Evolutionary conservation across 2,329 filamentous ascomycete species (phyloP).

Genomic region (Cadophora luteo-olivacea): DNA sequence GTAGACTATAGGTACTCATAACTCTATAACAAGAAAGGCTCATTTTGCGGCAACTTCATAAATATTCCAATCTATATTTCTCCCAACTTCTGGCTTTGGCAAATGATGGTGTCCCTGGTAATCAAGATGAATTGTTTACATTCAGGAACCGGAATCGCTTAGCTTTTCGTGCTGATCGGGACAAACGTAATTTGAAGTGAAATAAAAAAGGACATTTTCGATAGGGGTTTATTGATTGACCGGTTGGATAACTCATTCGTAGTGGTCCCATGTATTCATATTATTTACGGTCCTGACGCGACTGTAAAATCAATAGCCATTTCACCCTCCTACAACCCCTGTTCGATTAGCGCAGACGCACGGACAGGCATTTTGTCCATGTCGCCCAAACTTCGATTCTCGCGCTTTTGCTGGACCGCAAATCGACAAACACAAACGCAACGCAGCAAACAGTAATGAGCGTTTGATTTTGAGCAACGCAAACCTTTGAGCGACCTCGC

Average conservation of each 20-base stretch:
- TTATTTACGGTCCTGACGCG: background rate
- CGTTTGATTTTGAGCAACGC: background rate
- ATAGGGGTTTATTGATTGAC: background rate
- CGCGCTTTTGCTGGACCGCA: constrained; percentile 1
- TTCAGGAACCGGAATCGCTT: background rate
- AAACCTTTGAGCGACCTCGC: background rate
- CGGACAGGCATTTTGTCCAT: constrained; percentile 8
- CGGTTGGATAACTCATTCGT: background rate
- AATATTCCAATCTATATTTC: too few species aligned
- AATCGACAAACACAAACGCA: constrained; percentile 15
- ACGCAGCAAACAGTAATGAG: constrained; percentile 23
- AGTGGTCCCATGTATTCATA: background rate
- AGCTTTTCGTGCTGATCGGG: background rate
- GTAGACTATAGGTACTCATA: too few species aligned
- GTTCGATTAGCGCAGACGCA: constrained; percentile 1
- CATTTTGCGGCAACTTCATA: too few species aligned
- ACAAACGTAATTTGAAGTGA: background rate
- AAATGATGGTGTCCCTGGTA: background rate
- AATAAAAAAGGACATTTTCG: background rate
- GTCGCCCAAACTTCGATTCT: constrained; percentile 1
- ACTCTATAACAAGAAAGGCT: too few species aligned
- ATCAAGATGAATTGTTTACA: background rate
- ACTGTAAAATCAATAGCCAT: background rate
- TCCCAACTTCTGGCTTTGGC: background rate
- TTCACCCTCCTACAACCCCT: background rate